These are phyloP conservation scores for Hymenoscyphus scutula DNA, from an alignment of 2,329 filamentous ascomycete genomes.

Conservation along the genomic window DNA sequence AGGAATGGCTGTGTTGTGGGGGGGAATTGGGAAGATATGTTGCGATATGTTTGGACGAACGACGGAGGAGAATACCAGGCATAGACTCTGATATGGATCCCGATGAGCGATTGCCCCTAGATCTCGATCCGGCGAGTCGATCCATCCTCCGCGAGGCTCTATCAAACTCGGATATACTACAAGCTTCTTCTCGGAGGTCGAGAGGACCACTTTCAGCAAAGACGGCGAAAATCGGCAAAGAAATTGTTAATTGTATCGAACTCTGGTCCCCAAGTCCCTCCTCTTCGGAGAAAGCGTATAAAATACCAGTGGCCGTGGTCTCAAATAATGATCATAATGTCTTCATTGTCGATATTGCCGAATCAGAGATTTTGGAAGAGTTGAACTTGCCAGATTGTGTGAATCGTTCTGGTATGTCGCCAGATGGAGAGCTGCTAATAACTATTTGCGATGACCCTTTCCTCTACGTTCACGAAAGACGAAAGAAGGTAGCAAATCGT, in stretches of 20 bases:
- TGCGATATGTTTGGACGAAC: slow-evolving; percentile 30
- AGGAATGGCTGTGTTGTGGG: slow-evolving; percentile 88
- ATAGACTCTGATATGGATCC: slow-evolving; percentile 43
- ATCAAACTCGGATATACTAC: slow-evolving; percentile 15
- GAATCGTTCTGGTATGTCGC: slow-evolving; percentile 92
- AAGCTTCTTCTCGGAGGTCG: slow-evolving; percentile 18
- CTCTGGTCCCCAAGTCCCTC: slow-evolving; percentile 52
- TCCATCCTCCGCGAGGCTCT: slow-evolving; percentile 12
- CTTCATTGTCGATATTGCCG: slow-evolving; percentile 73
- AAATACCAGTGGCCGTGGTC: slow-evolving; percentile 63
- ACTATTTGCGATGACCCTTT: slow-evolving; percentile 86
- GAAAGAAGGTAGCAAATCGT: slow-evolving; percentile 24
- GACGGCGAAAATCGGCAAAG: slow-evolving; percentile 54
- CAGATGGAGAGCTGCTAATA: slow-evolving; percentile 75
- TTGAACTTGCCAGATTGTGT: slow-evolving; percentile 79
- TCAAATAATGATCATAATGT: slow-evolving; percentile 92
- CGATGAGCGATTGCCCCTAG: slow-evolving; percentile 56
- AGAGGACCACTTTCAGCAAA: slow-evolving; percentile 40
- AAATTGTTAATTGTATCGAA: slow-evolving; percentile 66
- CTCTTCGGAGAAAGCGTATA: slow-evolving; percentile 43
- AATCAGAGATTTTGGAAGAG: slow-evolving; percentile 65
- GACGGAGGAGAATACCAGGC: slow-evolving; percentile 5
- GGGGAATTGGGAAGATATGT: slow-evolving; percentile 84
- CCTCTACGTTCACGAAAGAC: slow-evolving; percentile 75
- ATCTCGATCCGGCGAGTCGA: slow-evolving; percentile 39